Evolutionary conservation across 768 basidiomycete genomes (phyloP), one percentile per base, ranked within the genome.

Genomic region (Saitozyma podzolica): DNA sequence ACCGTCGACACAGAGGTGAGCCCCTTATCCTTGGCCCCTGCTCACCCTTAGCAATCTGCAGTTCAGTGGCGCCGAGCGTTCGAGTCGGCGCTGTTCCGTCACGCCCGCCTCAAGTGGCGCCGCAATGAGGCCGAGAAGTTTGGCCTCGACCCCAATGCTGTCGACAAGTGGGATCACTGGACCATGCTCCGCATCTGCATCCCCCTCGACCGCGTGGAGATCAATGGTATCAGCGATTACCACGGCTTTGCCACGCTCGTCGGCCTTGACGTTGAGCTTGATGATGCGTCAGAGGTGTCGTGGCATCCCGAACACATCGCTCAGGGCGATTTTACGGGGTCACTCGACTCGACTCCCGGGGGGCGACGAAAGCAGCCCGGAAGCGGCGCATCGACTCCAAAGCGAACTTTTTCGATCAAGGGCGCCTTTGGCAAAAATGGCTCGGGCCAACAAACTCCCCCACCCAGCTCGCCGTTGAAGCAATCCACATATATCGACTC

Each of bases 1-100:
- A 86, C 86, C 66, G 85, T 86, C 57, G 87, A 86, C 66, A 88
- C 86, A 0, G 80, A 83, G 61, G 86, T 85, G 69, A 82, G 85
- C 11, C 81, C 84, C 9, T 67, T 77, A 40, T 83, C 82, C 14
- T 86, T 85, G 85, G 77, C 82, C 45, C 45, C 80, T 54, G 85
- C 65, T 66, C 52, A 66, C 43, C 29, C 7, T 20, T 40, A 62
- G 53, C 66, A 79, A 63, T 73, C 72, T 8, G 76, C 76, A 4
- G 57, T 68, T 5, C 70, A 72, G 20, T 79, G 78, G 78, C 72
- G 76, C 14, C 59, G 78, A 40, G 54, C 66, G 11, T 62, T 79
- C 41, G 73, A 79, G 47, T 62, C 66, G 5, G 74, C 72, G 11
- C 51, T 79, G 29, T 79, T 71, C 69, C 71, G 73, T 9, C 65